Percentiles rank a stretch among this genome's conserved stretches.
phyloP scores from a whole-genome alignment of 2,329 filamentous ascomycete species.

The Sporothrix mexicana region DNA sequence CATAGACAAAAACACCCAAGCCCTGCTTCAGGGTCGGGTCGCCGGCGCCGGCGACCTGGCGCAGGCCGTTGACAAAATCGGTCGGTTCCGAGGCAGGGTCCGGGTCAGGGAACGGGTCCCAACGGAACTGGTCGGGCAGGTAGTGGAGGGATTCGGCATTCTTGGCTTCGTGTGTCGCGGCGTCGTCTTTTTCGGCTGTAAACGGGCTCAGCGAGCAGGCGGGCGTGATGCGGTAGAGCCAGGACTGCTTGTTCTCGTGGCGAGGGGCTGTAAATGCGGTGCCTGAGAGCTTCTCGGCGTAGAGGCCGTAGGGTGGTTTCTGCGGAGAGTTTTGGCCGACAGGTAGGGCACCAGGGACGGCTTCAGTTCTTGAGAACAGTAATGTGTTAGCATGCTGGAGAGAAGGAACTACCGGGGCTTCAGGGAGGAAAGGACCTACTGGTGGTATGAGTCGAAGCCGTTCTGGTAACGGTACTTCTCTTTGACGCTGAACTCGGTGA shows the following conservation, averaged over 20 bases:
- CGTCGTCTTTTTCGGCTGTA: slow-evolving; percentile 43
- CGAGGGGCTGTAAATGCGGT: slow-evolving; percentile 74
- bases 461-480: slow-evolving; percentile 76
- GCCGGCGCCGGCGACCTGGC: slow-evolving; percentile 77
- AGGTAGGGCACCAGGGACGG: slow-evolving; percentile 74
- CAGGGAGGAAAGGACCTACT: slow-evolving; percentile 58
- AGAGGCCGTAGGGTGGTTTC: slow-evolving; percentile 77
- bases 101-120: slow-evolving; percentile 75
- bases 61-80: slow-evolving; percentile 64
- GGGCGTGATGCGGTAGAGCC: slow-evolving; percentile 73
- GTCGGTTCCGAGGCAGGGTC: slow-evolving; percentile 39
- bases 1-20: slow-evolving; percentile 80
- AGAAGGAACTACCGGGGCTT: not conserved
- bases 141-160: slow-evolving; percentile 59
- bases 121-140: slow-evolving; percentile 81
- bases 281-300: slow-evolving; percentile 79
- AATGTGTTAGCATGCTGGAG: not conserved
- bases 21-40: slow-evolving; percentile 80
- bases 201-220: slow-evolving; percentile 65
- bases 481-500: slow-evolving; percentile 54
- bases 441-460: slow-evolving; percentile 78
- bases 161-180: slow-evolving; percentile 43
- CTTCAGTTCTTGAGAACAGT: slow-evolving; percentile 66
- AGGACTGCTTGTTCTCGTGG: slow-evolving; percentile 71
- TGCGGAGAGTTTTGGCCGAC: slow-evolving; percentile 81